Evolutionary conservation across 768 basidiomycete genomes (phyloP), one percentile per base, ranked within the genome.

Genomic region (Russula emetica): DNA sequence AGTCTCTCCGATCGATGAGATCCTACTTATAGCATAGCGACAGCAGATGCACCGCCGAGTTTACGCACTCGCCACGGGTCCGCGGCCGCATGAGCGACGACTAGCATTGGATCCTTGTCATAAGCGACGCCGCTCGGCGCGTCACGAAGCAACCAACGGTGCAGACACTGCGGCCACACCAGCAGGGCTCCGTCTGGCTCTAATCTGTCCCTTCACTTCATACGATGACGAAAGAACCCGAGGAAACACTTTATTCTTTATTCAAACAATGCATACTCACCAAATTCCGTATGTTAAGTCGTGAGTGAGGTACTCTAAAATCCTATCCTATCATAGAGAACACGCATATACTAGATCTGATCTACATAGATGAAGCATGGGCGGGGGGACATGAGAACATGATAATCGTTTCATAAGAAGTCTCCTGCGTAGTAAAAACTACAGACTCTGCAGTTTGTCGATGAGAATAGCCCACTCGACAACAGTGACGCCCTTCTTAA

Each of bases 391-490:
- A 40, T 20, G 10, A n/a, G 22, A 14, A 8, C 28, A 30, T 11
- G 63, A 55, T 30, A 40, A 38, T 61, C n/a, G 3, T 50, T 45
- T 10, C 30, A 34, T 40, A 30, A 30, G 11, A 34, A 28, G 28
- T 51, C 20, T 40, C 32, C 47, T 9, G 30, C 8, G 20, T 44
- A 38, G n/a, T n/a, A 50, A 42, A 36, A 49, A 69, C 40, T 54
- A 78, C 61, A 76, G 67, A 42, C 70, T 75, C 66, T 81, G 82
- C 66, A 88, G 71, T 70, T 76, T 83, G 73, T 90, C 88, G 62
- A 90, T 72, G 69, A 90, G 76, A 69, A 90, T 86, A 24, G 88
- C 88, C 88, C 88, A 90, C 69, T 90, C 88, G 74, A 90, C 77
- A 9, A 88, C 78, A 0, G 87, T 88, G 56, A 90, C 77, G 1